Evolutionary conservation across 805 yeast species (phyloP), one percentile per base, ranked within the genome.

Genomic region (Torulaspora franciscae): DNA sequence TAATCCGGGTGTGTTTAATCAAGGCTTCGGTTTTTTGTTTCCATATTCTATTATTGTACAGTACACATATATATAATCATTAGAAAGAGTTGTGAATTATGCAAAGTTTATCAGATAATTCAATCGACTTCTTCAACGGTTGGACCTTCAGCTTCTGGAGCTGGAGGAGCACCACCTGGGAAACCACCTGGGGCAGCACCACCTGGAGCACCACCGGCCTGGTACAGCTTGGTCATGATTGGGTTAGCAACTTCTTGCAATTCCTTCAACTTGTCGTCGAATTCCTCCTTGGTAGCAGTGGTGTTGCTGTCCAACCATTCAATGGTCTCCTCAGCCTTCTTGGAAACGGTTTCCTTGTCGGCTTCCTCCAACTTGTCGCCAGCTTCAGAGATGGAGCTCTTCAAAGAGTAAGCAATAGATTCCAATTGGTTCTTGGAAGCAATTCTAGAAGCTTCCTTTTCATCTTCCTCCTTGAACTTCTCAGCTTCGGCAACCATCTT

Each of bases 401-500:
- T 90, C 73, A 90, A 81, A 48, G 93, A 83, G 82, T 88, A 90
- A 63, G 96, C 86, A 73, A 87, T 90, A 43, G 96, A 87, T 80
- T 90, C 97, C 68, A 90, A 83, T 65, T 85, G 95, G 75, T 90
- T 91, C 91, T 88, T 90, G 69, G 95, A 84, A 64, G 80, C 85
- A 64, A 90, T 84, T 78, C 98, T 88, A 59, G 80, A 71, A 68
- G 96, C 82, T 79, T 90, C 96, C 77, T 81, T 79, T 71, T 89
- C 97, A 71, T 90, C 96, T 72, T 90, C 95, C 59, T 87, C 96
- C 80, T 87, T 89, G 85, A 76, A 90, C 77, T 89, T 90, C 78
- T 91, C 97, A 66, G 98, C 98, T 73, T 91, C 97, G 55, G 85
- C 72, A 56, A 90, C 96, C 98, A 90, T 90, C 74, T 91, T 85